phyloP scores from a whole-genome alignment of 2,329 filamentous ascomycete species.

The Phaeosphaeriaceae sp. region DNA sequence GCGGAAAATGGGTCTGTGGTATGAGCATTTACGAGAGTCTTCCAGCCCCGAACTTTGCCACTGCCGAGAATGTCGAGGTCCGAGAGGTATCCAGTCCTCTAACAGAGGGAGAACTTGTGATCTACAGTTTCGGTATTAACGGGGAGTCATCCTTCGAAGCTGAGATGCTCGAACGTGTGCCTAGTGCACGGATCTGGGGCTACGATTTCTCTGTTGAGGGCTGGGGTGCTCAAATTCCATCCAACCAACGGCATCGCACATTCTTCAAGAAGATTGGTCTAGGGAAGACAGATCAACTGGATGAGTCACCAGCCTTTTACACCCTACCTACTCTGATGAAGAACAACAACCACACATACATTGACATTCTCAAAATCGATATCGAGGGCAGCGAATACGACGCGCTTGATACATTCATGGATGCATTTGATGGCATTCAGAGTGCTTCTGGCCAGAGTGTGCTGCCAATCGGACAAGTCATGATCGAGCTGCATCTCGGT shows the following conservation, averaged over 20 bases:
- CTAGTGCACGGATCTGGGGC: slow-evolving; percentile 40
- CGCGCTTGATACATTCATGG: slow-evolving; percentile 39
- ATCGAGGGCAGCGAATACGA: slow-evolving; percentile 42
- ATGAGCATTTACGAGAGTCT: slow-evolving; percentile 41
- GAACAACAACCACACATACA: slow-evolving; percentile 42
- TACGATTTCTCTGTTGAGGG: slow-evolving; percentile 42
- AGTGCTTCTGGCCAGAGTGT: slow-evolving; percentile 26
- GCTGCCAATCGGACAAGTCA: slow-evolving; percentile 41
- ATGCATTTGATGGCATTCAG: slow-evolving; percentile 29
- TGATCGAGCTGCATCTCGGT: slow-evolving; percentile 43
- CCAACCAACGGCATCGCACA: slow-evolving; percentile 25
- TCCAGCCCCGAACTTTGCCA: slow-evolving; percentile 21
- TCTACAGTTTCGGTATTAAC: slow-evolving; percentile 45
- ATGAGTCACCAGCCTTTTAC: slow-evolving; percentile 32
- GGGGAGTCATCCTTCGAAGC: slow-evolving; percentile 44
- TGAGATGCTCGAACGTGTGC: slow-evolving; percentile 41
- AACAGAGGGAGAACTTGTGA: slow-evolving; percentile 28
- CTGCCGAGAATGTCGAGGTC: slow-evolving; percentile 13
- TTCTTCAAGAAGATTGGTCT: slow-evolving; percentile 41
- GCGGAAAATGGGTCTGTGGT: slow-evolving; percentile 45
- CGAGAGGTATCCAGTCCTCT: slow-evolving; percentile 16
- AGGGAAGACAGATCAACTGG: slow-evolving; percentile 32
- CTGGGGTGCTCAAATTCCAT: slow-evolving; percentile 39
- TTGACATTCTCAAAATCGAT: slow-evolving; percentile 45
- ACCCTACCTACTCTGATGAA: slow-evolving; percentile 38